Percentiles rank a stretch among this genome's conserved stretches.
phyloP scores from a whole-genome alignment of 257 asterid genomes.

The Scutellaria galericulata region DNA sequence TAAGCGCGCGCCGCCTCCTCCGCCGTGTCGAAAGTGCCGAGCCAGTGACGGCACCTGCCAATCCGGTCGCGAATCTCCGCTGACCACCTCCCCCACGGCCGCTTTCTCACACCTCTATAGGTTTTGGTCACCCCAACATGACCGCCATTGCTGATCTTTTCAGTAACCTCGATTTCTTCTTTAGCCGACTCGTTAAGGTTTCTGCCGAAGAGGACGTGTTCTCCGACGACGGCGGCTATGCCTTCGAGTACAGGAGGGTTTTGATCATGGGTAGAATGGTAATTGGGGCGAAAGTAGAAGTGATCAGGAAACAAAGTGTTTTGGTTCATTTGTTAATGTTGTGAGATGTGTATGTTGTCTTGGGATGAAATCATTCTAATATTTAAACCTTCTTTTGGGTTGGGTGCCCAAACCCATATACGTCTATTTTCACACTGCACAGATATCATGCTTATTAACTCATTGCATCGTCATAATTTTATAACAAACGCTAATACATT shows the following conservation, averaged over 20 bases:
- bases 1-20: conserved; percentile 94
- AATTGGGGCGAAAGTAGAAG: background rate
- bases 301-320: conserved; percentile 25
- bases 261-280: background rate
- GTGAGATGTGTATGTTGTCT: background rate
- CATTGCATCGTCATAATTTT: too few relatives aligned
- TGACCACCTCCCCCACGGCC: conserved; percentile 97
- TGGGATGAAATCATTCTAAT: background rate
- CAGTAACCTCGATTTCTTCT: background rate
- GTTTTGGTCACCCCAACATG: conserved; percentile 36
- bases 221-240: conserved; percentile 84
- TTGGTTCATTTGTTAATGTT: conserved; percentile 3
- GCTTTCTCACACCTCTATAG: conserved; percentile 74
- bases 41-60: conserved; percentile 93
- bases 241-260: conserved; percentile 70
- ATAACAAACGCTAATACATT: too few relatives aligned
- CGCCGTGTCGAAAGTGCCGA: conserved; percentile 86
- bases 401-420: too few relatives aligned
- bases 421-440: too few relatives aligned
- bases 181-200: background rate
- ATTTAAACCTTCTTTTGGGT: too few relatives aligned
- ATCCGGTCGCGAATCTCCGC: conserved; percentile 90
- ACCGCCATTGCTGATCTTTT: background rate
- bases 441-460: too few relatives aligned
- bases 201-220: conserved; percentile 61